Evolutionary conservation across 305 asterid genomes (phyloP), one percentile per base, ranked within the genome.

Genomic region (Solanum hybrid): DNA sequence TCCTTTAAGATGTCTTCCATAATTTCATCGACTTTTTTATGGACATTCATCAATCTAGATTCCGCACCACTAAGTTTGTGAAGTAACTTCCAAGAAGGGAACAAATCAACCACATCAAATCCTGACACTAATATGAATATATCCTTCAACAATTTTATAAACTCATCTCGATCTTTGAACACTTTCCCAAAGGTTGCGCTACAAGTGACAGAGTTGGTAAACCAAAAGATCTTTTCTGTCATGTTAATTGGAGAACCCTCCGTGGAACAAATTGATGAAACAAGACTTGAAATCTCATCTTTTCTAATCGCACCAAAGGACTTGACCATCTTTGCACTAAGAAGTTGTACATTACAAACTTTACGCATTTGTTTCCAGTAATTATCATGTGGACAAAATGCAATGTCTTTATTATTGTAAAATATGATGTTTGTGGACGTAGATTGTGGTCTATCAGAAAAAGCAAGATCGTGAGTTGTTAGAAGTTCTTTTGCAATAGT

Each of bases 311-410:
- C 69, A 20, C 69, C 2, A 56, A 20, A 56, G 69, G 24, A 56
- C 69, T 56, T 56, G 69, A 56, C 5, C 69, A 38, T 89, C 46
- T 76, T 91, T 5, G 84, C n/a, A 75, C 86, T 82, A 4, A 82
- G 88, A 17, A 91, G 88, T 85, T 89, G 89, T 76, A 56, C 32
- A 2, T 4, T 69, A 10, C 8, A 69, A 69, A 69, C 66, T 82
- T 89, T 88, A 9, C 86, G 90, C 90, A 91, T 89, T 82, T 91
- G 90, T 32, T 34, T 87, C 87, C 77, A 89, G 51, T 91, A 87
- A 13, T 89, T 90, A 24, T 80, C 87, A 20, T 51, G 3, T 85
- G 85, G 69, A 56, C 10, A 6, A 56, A 56, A 56, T 56, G 24
- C 69, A 56, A 17, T 56, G 11, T 17, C 69, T 14, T 60, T 72